Base-by-base conservation (phyloP, 2,329 filamentous ascomycete genomes). In the Trichoderma atrobrunneum region DNA sequence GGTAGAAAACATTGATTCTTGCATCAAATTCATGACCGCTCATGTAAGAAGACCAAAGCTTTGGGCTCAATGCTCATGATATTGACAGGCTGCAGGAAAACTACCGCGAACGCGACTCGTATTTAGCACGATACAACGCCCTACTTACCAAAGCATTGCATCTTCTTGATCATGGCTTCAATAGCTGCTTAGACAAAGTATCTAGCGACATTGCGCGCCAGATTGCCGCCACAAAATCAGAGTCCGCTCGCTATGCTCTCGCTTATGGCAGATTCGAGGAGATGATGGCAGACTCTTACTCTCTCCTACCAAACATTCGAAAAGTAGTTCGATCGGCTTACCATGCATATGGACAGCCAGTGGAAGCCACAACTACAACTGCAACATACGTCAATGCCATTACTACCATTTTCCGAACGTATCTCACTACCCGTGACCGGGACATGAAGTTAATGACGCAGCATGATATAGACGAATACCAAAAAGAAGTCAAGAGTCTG, bases 11-110 rank as follows among this genome's bases (percentile, higher is more conserved):
- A 85, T 99, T 64, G 95, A 98, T 81, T 90, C 93, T 68, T 99
- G 95, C 80, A 89, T 99, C 76, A 91, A 91, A 34, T 98, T 98
- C 79, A 98, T 98, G 94, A 89, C 93, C 73, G 87, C 89, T 67
- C 93, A 98, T 84, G 92, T 94, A 82, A 80, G 91, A 11, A 28
- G 8, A 62, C 2, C 11, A 26, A 43, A 7, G 3, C 34, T 16
- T 30, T 28, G 24, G 18, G 12, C 26, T 39, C 12, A 36, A n/a
- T 24, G 61, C 36, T 48, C n/a, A 5, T 21, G 0, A 8, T 70
- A n/a, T 34, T 72, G 18, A 69, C 51, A 2, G 3, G 12, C 3
- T 7, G 5, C 26, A 94, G 92, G 88, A 93, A 10, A 90, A 89
- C 8, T 97, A 98, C 79, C 92, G 93, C 74, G 95, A 98, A 80